A percentile compares a stretch with the other conserved stretches of the same genome.
These are phyloP conservation scores for Apiospora pterosperma DNA, from an alignment of 2,329 filamentous ascomycete genomes.

Conservation along the genomic window DNA sequence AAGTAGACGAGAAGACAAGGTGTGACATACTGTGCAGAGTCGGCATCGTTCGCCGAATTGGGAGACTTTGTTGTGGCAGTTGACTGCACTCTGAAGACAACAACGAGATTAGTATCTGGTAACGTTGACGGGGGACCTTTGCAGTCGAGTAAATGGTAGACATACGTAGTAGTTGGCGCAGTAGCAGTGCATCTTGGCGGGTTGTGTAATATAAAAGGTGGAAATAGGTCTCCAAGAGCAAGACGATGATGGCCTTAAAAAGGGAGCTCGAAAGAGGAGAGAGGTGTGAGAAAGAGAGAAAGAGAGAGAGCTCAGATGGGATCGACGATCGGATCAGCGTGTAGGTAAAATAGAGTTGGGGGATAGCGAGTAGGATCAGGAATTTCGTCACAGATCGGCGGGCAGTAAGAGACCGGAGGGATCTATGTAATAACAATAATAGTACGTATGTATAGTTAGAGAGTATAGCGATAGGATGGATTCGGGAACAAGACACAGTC, in stretches of 20 bases:
- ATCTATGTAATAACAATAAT: too few relatives aligned
- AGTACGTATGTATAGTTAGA: not conserved
- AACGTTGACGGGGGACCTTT: too few relatives aligned
- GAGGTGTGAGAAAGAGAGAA: too few relatives aligned
- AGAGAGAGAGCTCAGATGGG: not conserved
- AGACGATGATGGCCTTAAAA: not conserved
- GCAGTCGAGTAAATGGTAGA: not conserved
- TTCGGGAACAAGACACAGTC: not conserved
- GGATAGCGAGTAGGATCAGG: not conserved
- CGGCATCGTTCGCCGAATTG: conserved; percentile 25
- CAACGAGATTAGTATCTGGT: not conserved
- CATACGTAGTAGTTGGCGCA: conserved; percentile 28
- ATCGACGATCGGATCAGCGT: not conserved
- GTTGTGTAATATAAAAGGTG: conserved; percentile 10
- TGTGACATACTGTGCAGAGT: conserved; percentile 20
- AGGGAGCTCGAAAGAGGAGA: too few relatives aligned
- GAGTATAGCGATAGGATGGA: not conserved
- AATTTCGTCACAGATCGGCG: not conserved
- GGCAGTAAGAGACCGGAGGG: not conserved
- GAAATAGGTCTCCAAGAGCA: not conserved
- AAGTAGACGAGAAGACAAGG: not conserved
- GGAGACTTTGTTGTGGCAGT: conserved; percentile 26
- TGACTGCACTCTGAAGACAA: conserved; percentile 18
- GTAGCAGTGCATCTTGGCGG: conserved; percentile 22
- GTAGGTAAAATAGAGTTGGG: not conserved